Conservation (phyloP, 805 yeast species). For the Millerozyma miso region DNA sequence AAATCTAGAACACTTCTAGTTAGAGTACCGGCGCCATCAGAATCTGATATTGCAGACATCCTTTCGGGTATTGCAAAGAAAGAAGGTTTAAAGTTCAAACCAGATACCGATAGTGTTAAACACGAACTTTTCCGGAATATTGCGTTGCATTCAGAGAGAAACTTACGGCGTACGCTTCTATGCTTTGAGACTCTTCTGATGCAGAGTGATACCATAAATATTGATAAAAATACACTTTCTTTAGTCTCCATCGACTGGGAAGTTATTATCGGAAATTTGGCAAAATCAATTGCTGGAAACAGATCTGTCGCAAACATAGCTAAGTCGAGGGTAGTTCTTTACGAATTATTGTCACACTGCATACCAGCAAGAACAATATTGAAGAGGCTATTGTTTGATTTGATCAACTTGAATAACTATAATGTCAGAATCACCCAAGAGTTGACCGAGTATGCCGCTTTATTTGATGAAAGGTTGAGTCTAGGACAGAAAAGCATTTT, state of each 20-base stretch:
- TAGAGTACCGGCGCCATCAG: conserved; percentile 80
- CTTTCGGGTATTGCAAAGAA: conserved; percentile 51
- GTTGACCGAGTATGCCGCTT: conserved; percentile 57
- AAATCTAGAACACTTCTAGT: conserved; percentile 86
- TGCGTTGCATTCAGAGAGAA: conserved; percentile 57
- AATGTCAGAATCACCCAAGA: conserved; percentile 30
- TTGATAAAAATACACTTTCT: conserved; percentile 28
- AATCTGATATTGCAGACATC: conserved; percentile 52
- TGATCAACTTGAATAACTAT: conserved; percentile 25
- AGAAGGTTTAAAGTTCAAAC: conserved; percentile 48
- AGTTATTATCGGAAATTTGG: conserved; percentile 64
- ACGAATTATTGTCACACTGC: conserved; percentile 88
- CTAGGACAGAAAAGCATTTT: conserved; percentile 86
- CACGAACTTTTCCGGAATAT: conserved; percentile 43
- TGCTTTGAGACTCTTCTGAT: conserved; percentile 78
- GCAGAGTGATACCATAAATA: conserved; percentile 52
- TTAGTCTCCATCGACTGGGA: conserved; percentile 86
- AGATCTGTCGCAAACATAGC: conserved; percentile 61
- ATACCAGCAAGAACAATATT: conserved; percentile 84
- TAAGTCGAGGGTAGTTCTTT: conserved; percentile 62
- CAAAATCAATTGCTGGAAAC: conserved; percentile 53
- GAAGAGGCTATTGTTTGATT: conserved; percentile 49
- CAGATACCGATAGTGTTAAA: conserved; percentile 32
- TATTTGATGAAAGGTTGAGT: conserved; percentile 80
- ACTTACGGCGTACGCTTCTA: conserved; percentile 72